Evolutionary conservation across 164 flowering plant genomes (phyloP).

Genomic region (Aristolochia californica): DNA sequence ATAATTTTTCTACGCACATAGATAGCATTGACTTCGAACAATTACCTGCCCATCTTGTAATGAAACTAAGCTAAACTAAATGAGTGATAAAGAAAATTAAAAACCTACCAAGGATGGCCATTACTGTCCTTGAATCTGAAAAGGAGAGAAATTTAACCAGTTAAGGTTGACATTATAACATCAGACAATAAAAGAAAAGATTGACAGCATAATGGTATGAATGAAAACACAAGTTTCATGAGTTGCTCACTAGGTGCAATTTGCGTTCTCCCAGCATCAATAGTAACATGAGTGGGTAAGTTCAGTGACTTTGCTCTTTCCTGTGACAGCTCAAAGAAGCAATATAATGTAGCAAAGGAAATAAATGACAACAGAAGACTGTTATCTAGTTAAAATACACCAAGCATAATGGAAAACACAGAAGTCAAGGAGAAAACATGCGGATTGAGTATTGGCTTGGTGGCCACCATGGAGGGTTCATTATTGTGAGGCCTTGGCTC

Average conservation of each 20-base stretch:
- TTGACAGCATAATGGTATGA: neutral
- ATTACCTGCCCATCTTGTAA: neutral
- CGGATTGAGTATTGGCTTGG: too few species aligned
- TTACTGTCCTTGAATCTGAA: conserved; percentile 94
- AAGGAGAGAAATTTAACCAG: neutral
- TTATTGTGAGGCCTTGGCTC: too few species aligned
- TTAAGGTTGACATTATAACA: neutral
- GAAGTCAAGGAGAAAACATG: too few species aligned
- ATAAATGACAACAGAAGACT: too few species aligned
- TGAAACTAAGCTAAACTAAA: neutral
- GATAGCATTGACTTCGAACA: neutral
- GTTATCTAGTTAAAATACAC: too few species aligned
- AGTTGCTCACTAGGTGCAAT: conserved; percentile 85
- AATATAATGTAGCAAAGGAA: too few species aligned
- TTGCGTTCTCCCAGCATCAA: conserved; percentile 99
- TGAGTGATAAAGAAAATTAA: neutral
- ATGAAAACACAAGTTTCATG: neutral
- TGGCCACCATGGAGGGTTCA: too few species aligned
- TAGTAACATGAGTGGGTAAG: conserved; percentile 79
- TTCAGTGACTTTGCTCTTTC: conserved; percentile 75
- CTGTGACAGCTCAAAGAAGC: conserved; percentile 25
- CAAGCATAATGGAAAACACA: too few species aligned
- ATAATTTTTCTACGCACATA: neutral
- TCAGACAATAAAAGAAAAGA: neutral
- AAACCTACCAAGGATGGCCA: conserved; percentile 89